These are phyloP conservation scores for Leccinum arenicola DNA, from an alignment of 768 basidiomycete genomes.

Conservation along the genomic window DNA sequence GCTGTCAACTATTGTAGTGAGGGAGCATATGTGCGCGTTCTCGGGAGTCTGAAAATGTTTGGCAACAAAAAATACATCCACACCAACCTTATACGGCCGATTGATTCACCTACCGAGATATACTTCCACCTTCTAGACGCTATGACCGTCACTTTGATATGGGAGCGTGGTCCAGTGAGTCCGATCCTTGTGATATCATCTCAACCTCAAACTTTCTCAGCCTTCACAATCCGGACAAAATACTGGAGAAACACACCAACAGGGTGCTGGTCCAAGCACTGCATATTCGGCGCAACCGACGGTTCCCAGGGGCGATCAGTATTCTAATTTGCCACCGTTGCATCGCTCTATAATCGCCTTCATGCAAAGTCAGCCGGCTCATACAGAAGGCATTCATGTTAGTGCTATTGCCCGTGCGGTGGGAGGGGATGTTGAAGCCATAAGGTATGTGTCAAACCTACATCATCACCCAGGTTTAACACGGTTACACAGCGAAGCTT, in stretches of 20 bases:
- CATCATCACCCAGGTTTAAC: background rate
- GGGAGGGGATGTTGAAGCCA: constrained; percentile 51
- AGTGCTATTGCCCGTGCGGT: constrained; percentile 66
- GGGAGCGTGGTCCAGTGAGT: constrained; percentile 66
- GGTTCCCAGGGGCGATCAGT: constrained; percentile 40
- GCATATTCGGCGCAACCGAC: constrained; percentile 43
- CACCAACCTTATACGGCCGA: constrained; percentile 65
- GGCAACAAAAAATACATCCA: constrained; percentile 80
- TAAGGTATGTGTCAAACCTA: constrained; percentile 49
- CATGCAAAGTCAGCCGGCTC: constrained; percentile 46
- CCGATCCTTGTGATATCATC: background rate
- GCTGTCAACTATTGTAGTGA: constrained; percentile 44
- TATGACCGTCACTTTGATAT: constrained; percentile 61
- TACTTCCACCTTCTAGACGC: constrained; percentile 81
- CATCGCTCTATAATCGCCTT: constrained; percentile 67
- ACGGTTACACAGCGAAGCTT: constrained; percentile 50
- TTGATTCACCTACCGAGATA: constrained; percentile 71
- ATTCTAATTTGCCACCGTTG: constrained; percentile 52
- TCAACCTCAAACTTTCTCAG: constrained; percentile 16
- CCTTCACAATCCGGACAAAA: constrained; percentile 34
- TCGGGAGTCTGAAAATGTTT: constrained; percentile 81
- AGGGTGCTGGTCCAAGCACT: constrained; percentile 25
- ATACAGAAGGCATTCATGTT: constrained; percentile 72
- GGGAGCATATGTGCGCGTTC: constrained; percentile 74
- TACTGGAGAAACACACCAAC: constrained; percentile 8